phyloP scores from a whole-genome alignment of 768 basidiomycete species.

The Trametes cingulata region DNA sequence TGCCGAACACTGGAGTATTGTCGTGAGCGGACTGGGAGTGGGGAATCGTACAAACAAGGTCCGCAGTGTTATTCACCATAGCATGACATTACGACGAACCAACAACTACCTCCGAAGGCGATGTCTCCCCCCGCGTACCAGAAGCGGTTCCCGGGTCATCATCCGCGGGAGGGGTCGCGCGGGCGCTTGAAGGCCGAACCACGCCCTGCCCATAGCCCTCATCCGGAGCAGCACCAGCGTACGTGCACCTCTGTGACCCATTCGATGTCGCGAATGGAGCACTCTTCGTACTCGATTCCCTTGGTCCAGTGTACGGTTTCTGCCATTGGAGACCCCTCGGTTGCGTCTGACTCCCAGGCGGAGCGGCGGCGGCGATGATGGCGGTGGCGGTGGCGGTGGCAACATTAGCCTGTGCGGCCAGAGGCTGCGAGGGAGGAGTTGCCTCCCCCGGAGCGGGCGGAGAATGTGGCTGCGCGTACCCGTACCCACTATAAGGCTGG shows the following conservation, averaged over 20 bases:
- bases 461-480: neutral
- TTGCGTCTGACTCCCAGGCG: neutral
- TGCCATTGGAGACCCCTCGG: slow-evolving; percentile 37
- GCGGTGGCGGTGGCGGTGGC: neutral
- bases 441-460: neutral
- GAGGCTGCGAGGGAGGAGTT: neutral
- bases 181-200: neutral
- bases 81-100: too few species aligned
- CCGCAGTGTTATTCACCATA: too few species aligned
- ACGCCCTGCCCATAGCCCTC: neutral
- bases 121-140: too few species aligned
- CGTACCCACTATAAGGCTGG: slow-evolving; percentile 3
- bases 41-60: too few species aligned
- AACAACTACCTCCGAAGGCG: too few species aligned
- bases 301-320: slow-evolving; percentile 35
- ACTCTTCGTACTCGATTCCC: neutral
- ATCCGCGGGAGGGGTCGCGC: neutral
- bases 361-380: neutral
- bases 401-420: too few species aligned
- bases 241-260: neutral
- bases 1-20: too few species aligned
- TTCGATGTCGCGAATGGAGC: neutral
- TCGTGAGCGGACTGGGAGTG: too few species aligned
- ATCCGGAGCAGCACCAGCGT: neutral
- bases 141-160: too few species aligned